phyloP scores from a whole-genome alignment of 441 rosid species.

The Gossypium davidsonii region DNA sequence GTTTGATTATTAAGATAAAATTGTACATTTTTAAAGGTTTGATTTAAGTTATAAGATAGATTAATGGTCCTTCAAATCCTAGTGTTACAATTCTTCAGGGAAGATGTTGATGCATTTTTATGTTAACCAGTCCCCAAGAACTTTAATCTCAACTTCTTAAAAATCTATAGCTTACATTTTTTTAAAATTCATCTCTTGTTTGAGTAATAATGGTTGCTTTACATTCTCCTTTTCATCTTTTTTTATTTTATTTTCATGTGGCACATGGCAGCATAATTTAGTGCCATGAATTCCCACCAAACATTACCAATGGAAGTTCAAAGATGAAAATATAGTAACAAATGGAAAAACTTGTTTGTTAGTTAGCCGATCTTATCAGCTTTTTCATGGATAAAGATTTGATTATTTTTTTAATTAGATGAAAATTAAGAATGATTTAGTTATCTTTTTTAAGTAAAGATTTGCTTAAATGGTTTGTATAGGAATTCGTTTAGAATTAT shows the following conservation, averaged over 20 bases:
- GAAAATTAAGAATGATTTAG: too few relatives aligned
- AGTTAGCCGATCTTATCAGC: neutral
- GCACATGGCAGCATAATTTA: neutral
- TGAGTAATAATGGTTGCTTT: neutral
- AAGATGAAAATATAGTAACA: neutral
- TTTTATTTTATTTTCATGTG: neutral
- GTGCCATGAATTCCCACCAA: slow-evolving; percentile 6
- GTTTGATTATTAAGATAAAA: too few relatives aligned
- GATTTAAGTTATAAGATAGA: too few relatives aligned
- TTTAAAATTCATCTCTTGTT: neutral
- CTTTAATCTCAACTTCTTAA: neutral
- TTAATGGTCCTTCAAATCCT: too few relatives aligned
- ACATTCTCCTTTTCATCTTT: neutral
- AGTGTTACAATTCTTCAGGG: slow-evolving; percentile 1
- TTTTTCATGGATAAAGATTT: neutral
- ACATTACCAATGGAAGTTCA: neutral
- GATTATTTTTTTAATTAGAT: too few relatives aligned
- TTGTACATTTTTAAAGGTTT: too few relatives aligned
- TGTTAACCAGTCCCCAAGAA: slow-evolving; percentile 17
- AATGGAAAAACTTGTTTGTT: neutral
- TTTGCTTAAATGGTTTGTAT: too few relatives aligned
- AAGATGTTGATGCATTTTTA: slow-evolving; percentile 20
- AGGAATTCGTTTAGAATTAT: too few relatives aligned
- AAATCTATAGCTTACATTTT: neutral
- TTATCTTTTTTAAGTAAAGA: too few relatives aligned